phyloP scores from a whole-genome alignment of 2,329 filamentous ascomycete genomes.

The Phyllosticta citriasiana region DNA sequence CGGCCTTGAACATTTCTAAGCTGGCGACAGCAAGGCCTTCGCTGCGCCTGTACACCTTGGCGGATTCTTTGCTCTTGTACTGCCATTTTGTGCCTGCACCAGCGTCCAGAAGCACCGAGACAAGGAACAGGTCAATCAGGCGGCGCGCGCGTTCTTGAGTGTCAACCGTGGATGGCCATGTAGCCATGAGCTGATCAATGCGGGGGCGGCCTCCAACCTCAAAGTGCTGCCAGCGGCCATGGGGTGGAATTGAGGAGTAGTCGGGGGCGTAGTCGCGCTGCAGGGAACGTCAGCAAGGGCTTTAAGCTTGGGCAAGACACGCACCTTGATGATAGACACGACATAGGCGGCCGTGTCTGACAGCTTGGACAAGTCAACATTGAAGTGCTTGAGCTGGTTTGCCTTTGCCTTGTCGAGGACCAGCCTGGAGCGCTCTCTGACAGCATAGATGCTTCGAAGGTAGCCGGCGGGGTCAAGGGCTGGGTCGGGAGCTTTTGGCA shows the following conservation, averaged over 20 bases:
- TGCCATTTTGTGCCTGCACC: slow-evolving; percentile 86
- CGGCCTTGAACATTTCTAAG: slow-evolving; percentile 88
- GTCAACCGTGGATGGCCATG: slow-evolving; percentile 60
- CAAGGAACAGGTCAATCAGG: slow-evolving; percentile 65
- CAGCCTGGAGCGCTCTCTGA: slow-evolving; percentile 67
- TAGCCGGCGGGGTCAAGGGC: slow-evolving; percentile 81
- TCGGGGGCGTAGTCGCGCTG: slow-evolving; percentile 62
- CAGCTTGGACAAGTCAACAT: slow-evolving; percentile 80
- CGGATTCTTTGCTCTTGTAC: slow-evolving; percentile 86
- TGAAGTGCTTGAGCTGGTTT: slow-evolving; percentile 75
- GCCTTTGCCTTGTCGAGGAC: slow-evolving; percentile 66
- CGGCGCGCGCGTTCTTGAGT: slow-evolving; percentile 63
- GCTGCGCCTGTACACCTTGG: slow-evolving; percentile 69
- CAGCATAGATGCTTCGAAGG: slow-evolving; percentile 77
- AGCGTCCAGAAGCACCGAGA: slow-evolving; percentile 76
- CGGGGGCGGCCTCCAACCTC: slow-evolving; percentile 68
- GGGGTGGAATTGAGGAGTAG: slow-evolving; percentile 68
- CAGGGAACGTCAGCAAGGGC: background rate
- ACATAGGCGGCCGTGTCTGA: slow-evolving; percentile 75
- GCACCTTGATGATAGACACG: slow-evolving; percentile 87
- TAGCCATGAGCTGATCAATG: slow-evolving; percentile 58
- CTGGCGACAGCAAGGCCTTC: slow-evolving; percentile 75
- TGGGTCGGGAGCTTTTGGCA: slow-evolving; percentile 80
- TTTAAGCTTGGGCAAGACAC: slow-evolving; percentile 15
- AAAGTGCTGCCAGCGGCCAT: slow-evolving; percentile 78